Conservation (phyloP, 495 filamentous ascomycete species). For the Lepidopterella palustris region DNA sequence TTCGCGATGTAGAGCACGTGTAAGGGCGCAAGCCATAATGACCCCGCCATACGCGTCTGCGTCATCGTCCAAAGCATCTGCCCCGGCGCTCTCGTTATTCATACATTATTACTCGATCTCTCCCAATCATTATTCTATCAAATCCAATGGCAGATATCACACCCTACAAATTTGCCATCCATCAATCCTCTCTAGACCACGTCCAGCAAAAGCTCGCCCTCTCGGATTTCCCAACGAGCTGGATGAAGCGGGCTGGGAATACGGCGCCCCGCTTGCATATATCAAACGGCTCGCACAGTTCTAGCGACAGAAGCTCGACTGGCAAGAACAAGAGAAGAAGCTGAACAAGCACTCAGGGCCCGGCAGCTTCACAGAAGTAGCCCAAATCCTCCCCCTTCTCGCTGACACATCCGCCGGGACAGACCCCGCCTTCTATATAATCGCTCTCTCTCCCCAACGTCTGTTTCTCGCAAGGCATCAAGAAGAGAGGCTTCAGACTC, state of each 20-base stretch:
- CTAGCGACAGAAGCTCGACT: conserved; percentile 43
- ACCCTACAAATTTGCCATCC: conserved; percentile 10
- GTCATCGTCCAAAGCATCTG: too few species aligned
- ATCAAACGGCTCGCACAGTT: conserved; percentile 45
- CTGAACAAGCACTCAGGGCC: conserved; percentile 49
- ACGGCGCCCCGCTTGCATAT: conserved; percentile 45
- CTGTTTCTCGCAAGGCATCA: conserved; percentile 55
- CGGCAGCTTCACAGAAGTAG: conserved; percentile 61
- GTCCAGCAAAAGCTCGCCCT: conserved; percentile 9
- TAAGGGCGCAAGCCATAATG: too few species aligned
- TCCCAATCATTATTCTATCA: too few species aligned
- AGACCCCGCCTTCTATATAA: conserved; percentile 60
- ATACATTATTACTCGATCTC: too few species aligned
- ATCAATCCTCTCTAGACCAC: conserved; percentile 4
- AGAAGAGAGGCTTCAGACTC: conserved; percentile 49
- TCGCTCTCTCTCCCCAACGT: conserved; percentile 66
- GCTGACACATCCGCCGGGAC: conserved; percentile 31
- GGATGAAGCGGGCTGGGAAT: conserved; percentile 35
- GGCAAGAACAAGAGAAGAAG: conserved; percentile 30
- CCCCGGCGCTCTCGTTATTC: too few species aligned
- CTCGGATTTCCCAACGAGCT: conserved; percentile 25
- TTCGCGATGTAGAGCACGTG: too few species aligned
- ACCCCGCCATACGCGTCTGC: too few species aligned
- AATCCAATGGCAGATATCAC: conserved; percentile 10
- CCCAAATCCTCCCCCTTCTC: conserved; percentile 53